phyloP scores from a whole-genome alignment of 257 asterid genomes.

The Verbascum thapsus region DNA sequence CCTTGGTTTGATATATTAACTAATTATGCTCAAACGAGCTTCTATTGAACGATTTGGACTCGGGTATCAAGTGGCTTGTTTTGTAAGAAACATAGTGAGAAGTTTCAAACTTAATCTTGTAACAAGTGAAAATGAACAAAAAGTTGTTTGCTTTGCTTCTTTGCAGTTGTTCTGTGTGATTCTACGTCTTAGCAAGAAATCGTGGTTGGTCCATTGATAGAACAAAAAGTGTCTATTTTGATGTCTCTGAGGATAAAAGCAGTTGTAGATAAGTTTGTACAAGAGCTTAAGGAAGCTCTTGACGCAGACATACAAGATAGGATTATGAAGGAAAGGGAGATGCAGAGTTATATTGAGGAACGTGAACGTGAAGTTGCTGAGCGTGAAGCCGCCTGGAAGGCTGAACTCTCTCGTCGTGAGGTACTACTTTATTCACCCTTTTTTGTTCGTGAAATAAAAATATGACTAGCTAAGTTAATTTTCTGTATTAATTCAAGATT shows the following conservation, averaged over 20 bases:
- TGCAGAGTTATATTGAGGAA: slow-evolving; percentile 98
- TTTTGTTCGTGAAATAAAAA: background rate
- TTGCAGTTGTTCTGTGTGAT: slow-evolving; percentile 36
- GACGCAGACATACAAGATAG: slow-evolving; percentile 97
- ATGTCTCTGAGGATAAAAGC: slow-evolving; percentile 95
- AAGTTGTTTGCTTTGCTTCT: background rate
- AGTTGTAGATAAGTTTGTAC: slow-evolving; percentile 93
- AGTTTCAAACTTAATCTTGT: background rate
- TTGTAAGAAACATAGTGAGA: background rate
- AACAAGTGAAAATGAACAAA: background rate
- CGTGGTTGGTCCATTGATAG: slow-evolving; percentile 2
- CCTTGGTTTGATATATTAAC: too few species aligned
- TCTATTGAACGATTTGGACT: too few species aligned
- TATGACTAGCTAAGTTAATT: background rate
- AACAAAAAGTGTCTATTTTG: slow-evolving; percentile 9
- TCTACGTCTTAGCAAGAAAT: background rate
- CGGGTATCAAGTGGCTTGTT: too few species aligned
- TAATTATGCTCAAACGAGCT: too few species aligned
- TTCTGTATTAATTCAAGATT: too few species aligned
- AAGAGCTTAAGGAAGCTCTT: slow-evolving; percentile 92
- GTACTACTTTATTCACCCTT: slow-evolving; percentile 46
- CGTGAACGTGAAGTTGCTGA: slow-evolving; percentile 99
- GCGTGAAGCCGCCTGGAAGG: slow-evolving; percentile 99
- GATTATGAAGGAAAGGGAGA: slow-evolving; percentile 96
- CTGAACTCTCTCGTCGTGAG: slow-evolving; percentile 98